Evolutionary conservation across 306 rosid genomes (phyloP).

Genomic region (Castanea crenata): DNA sequence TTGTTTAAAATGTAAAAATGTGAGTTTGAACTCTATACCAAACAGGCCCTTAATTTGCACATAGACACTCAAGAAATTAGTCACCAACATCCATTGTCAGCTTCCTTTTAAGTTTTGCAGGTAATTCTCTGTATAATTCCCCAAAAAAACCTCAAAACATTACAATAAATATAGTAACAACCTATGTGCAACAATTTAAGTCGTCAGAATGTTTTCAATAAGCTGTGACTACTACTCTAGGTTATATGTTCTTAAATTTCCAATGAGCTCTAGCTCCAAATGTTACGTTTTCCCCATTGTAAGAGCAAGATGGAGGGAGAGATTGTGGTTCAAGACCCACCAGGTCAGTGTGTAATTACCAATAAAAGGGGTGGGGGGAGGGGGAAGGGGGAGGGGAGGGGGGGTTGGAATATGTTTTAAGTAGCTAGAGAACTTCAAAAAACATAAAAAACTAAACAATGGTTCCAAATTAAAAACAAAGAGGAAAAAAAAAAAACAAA

Average conservation of each 20-base stretch:
- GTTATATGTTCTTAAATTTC: background rate
- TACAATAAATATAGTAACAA: background rate
- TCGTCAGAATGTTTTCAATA: background rate
- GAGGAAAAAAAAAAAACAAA: too few species aligned
- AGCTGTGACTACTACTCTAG: background rate
- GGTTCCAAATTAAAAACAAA: background rate
- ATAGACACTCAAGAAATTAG: background rate
- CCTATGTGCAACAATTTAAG: background rate
- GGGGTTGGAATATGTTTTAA: background rate
- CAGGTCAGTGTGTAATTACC: too few species aligned
- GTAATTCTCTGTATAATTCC: background rate
- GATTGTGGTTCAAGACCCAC: too few species aligned
- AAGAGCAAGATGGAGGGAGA: too few species aligned
- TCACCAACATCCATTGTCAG: background rate
- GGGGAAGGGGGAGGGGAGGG: rapidly evolving
- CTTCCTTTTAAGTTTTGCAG: background rate
- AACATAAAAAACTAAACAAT: background rate
- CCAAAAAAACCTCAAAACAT: background rate
- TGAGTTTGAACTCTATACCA: too few species aligned
- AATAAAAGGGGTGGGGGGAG: too few species aligned
- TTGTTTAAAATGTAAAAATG: too few species aligned
- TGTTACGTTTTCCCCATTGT: too few species aligned
- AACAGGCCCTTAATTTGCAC: background rate
- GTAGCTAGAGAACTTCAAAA: background rate
- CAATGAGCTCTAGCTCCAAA: too few species aligned